Evolutionary conservation across 2,329 filamentous ascomycete genomes (phyloP), one percentile per base, ranked within the genome.

Genomic region (Trichoderma hamatum): DNA sequence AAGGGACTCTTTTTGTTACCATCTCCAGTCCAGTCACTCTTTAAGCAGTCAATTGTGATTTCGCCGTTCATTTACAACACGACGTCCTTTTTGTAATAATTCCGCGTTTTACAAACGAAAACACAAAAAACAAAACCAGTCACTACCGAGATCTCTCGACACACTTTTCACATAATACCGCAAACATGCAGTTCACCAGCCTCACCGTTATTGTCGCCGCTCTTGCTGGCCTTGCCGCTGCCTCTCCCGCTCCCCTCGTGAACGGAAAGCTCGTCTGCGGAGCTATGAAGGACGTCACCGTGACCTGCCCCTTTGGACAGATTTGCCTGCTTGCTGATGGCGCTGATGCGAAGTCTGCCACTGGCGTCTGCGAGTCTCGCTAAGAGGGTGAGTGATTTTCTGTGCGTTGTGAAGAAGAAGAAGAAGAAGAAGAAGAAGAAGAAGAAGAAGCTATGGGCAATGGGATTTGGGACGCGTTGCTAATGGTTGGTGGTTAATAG

Each of bases 1-100:
- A 21, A 39, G n/a, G 34, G 14, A 28, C 11, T 66, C 39, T 59
- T 32, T 32, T 5, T 54, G 39, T 43, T 43, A 43, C 39, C 28
- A 67, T 59, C 54, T 59, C 54, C 28, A 67, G 63, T 67, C 63
- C 39, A 67, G 63, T 67, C 63, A 54, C 63, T 67, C 63, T 58
- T 67, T 67, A 26, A 65, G 46, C 58, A 60, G 3, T 24, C n/a
- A 46, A 21, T 49, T 56, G 26, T 56, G 54, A 19, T 32, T 30
- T 56, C 46, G 28, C 36, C 56, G 24, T 39, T 54, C 46, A 32
- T 34, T 49, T 43, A 14, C 26, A 28, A 30, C n/a, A 49, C 46
- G 19, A 43, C 39, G 39, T 43, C 39, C 19, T 43, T 43, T 43
- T 3, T 36, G 34, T 36, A 36, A 46, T 46, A 21, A 21, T 46